A percentile compares a stretch with the other conserved stretches of the same genome.
Conservation (phyloP, 306 rosid species). For the Cucumis sativus region DNA sequence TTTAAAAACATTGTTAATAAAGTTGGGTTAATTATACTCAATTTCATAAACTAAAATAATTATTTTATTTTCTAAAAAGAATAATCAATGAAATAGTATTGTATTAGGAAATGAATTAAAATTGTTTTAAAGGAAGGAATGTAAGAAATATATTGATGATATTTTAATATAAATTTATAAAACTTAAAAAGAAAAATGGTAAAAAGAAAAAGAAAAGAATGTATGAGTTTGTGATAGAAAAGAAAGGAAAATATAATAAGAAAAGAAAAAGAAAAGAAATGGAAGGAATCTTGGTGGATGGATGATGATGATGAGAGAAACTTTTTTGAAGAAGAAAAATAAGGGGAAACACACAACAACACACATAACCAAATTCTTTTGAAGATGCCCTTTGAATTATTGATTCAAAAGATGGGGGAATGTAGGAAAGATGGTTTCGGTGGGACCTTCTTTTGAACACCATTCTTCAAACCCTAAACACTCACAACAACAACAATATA, state of each 20-base stretch:
- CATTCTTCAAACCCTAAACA: neutral
- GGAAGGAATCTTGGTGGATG: slow-evolving; percentile 1
- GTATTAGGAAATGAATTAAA: too few species aligned
- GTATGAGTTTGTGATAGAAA: too few species aligned
- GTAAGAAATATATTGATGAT: too few species aligned
- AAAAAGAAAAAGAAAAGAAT: too few species aligned
- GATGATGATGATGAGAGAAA: neutral
- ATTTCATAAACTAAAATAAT: too few species aligned
- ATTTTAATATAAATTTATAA: too few species aligned
- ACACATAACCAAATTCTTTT: neutral
- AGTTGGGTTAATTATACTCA: too few species aligned
- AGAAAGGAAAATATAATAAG: neutral
- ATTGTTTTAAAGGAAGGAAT: too few species aligned
- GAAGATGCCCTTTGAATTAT: slow-evolving; percentile 8
- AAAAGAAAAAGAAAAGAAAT: neutral
- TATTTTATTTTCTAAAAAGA: too few species aligned
- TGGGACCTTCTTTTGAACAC: neutral
- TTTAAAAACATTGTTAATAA: too few species aligned
- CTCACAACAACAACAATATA: neutral
- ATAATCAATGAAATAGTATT: too few species aligned
- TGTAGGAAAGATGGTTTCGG: neutral
- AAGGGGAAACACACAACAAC: neutral
- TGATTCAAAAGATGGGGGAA: neutral
- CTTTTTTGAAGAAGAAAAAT: neutral
- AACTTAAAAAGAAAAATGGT: too few species aligned